Evolutionary conservation across 2,329 filamentous ascomycete genomes (phyloP).

Genomic region (Colletotrichum karsti): DNA sequence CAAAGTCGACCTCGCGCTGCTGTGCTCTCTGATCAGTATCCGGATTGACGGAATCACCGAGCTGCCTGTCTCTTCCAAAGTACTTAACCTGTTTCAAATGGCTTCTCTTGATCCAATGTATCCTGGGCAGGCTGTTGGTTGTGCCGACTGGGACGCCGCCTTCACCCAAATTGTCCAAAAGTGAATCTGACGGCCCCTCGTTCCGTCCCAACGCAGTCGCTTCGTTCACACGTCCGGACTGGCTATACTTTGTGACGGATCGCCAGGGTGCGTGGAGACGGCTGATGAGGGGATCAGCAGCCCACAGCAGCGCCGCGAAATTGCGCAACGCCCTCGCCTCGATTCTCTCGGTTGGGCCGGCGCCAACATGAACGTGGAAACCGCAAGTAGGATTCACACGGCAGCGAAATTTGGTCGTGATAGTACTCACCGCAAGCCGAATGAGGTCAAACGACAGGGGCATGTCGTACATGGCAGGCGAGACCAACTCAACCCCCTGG

Average conservation of each 20-base stretch:
- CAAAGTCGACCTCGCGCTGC: background rate
- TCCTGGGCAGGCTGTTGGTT: too few relatives aligned
- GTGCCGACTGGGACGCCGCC: too few relatives aligned
- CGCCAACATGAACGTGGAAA: slow-evolving; percentile 47
- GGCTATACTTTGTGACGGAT: slow-evolving; percentile 20
- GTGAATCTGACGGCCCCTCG: background rate
- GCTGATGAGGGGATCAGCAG: slow-evolving; percentile 44
- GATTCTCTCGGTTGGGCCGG: slow-evolving; percentile 38
- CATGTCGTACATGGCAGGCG: slow-evolving; percentile 42
- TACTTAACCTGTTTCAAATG: slow-evolving; percentile 28
- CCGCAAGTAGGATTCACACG: slow-evolving; percentile 43
- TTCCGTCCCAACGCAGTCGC: background rate
- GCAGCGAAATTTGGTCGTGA: slow-evolving; percentile 40
- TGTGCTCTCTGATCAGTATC: background rate
- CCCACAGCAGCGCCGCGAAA: slow-evolving; percentile 43
- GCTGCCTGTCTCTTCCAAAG: slow-evolving; percentile 33
- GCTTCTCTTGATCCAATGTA: too few relatives aligned
- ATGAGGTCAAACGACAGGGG: slow-evolving; percentile 38
- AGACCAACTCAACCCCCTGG: slow-evolving; percentile 40
- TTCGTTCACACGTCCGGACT: slow-evolving; percentile 19
- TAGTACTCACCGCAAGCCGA: slow-evolving; percentile 38
- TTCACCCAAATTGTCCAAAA: too few relatives aligned
- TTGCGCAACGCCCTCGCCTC: slow-evolving; percentile 37
- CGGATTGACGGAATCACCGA: slow-evolving; percentile 32
- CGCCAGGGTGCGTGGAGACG: slow-evolving; percentile 45